Base-by-base conservation (phyloP, 805 yeast species). In the Maudiozyma barnettii region DNA sequence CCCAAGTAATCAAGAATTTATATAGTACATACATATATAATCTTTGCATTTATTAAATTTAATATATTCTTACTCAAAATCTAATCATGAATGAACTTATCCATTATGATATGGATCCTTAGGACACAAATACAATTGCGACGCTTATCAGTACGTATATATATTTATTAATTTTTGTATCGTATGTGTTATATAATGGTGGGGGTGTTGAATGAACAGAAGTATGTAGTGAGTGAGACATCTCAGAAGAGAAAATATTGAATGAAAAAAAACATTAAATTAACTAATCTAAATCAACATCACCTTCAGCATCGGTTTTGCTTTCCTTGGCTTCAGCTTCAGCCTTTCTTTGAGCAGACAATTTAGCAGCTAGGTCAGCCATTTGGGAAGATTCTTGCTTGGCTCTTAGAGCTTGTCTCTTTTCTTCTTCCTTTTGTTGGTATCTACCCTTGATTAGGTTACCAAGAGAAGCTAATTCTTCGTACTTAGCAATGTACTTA, bases 371-470 rank as follows among this genome's bases (percentile, higher is more conserved):
- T 78, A 84, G 77, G 56, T 79, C 84, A 60, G 83, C 81, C 70
- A 82, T 84, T 66, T 83, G 86, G 56, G 80, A 78, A 57, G 95
- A 90, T 73, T 89, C 96, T 70, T 82, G 82, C 72, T 87, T 86
- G 57, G 88, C 79, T 73, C 86, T 82, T 62, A 76, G 70, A 45
- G 93, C 87, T 72, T 89, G 95, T 71, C 83, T 84, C 77, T 86
- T 85, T 73, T 93, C 97, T 75, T 93, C 96, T 70, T 90, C 87
- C 72, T 91, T 88, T 54, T 90, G 86, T 59, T 83, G 73, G 76
- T 87, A 93, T 75, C 99, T 83, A 63, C 96, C 98, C 74, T 82
- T 85, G 72, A 93, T 88, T 58, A 93, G 74, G 77, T 93, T 91
- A 69, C 99, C 99, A 59, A 82, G 75, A 39, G 95, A 78, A 41